Evolutionary conservation across 129 eudicot genomes (phyloP), one percentile per base, ranked within the genome.

Genomic region (Artemisia annua): DNA sequence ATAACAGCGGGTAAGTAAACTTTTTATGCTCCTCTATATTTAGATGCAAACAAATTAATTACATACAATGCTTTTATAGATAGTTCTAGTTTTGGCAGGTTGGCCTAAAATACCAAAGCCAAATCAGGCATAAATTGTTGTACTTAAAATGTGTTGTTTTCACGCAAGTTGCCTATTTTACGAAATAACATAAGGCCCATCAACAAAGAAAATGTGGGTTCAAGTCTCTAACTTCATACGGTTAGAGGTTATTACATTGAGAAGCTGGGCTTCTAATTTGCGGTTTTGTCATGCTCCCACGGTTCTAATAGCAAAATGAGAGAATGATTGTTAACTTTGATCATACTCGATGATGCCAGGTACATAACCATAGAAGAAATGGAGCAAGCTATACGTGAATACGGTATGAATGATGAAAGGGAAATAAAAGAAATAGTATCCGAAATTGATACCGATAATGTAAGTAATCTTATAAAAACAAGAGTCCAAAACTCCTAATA

Each of bases 331-430:
- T 68, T 44, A 58, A 17, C 30, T 60, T 0, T 28, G 16, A 48
- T 49, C 28, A 4, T 67, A 18, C 61, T 67, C 35, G 35, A 32
- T 67, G 66, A 28, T 43, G 16, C 48, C 77, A 90, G 97, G 83
- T 90, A 78, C 74, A 90, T 90, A 59, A 87, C 91, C 10, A 87
- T 77, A 14, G 97, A 90, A 78, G 97, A 90, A 75, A 71, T 90
- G 71, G 97, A 90, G 84, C 97, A 90, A 67, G 97, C 97, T 72
- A 87, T 90, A 48, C 77, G 82, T 9, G 97, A 90, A 16, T 87
- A 66, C 55, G 97, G 97, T 52, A 90, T 90, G 89, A 74, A 66
- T 19, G 87, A 87, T 49, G 96, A 78, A 7, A 81, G 83, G 69
- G 97, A 90, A 68, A 83, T 90, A 70, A 90, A 87, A 75, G 95